Conservation (phyloP, 208 protist species). For the Strigomonas galati region DNA sequence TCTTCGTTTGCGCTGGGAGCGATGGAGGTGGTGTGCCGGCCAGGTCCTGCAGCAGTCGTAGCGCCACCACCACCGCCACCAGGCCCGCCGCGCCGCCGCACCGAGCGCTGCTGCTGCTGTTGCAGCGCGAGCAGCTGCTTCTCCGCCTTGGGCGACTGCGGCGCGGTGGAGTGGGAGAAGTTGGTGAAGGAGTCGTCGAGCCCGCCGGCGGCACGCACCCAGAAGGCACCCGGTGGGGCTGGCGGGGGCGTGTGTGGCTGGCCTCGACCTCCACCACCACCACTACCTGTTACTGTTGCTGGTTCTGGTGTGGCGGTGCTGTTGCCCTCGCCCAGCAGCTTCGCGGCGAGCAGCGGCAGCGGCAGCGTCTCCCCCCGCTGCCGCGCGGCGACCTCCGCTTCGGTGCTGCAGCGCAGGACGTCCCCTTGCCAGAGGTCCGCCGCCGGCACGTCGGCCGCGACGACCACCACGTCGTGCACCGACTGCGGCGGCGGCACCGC, state of each 20-base stretch:
- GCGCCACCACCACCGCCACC: not conserved
- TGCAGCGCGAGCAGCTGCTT: slow-evolving; percentile 26
- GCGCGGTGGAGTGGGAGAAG: slow-evolving; percentile 28
- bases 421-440: slow-evolving; percentile 67
- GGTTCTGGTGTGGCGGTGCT: not conserved
- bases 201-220: slow-evolving; percentile 49
- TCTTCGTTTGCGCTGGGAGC: not conserved
- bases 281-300: slow-evolving; percentile 5
- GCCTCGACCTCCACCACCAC: not conserved
- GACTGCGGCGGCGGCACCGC: slow-evolving; percentile 32
- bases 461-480: slow-evolving; percentile 59
- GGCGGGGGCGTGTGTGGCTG: not conserved
- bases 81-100: not conserved
- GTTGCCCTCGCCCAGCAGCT: not conserved
- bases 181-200: slow-evolving; percentile 39
- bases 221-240: slow-evolving; percentile 28
- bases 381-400: slow-evolving; percentile 28
- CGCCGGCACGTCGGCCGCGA: slow-evolving; percentile 52
- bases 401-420: slow-evolving; percentile 65
- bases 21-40: too few species aligned
- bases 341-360: slow-evolving; percentile 18
- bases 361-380: slow-evolving; percentile 17
- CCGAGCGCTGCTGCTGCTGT: slow-evolving; percentile 18
- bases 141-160: slow-evolving; percentile 28
- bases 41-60: not conserved